Percentiles rank a stretch among this genome's conserved stretches.
These are phyloP conservation scores for Phanerochaete carnosa DNA, from an alignment of 768 basidiomycete genomes.

Conservation along the genomic window DNA sequence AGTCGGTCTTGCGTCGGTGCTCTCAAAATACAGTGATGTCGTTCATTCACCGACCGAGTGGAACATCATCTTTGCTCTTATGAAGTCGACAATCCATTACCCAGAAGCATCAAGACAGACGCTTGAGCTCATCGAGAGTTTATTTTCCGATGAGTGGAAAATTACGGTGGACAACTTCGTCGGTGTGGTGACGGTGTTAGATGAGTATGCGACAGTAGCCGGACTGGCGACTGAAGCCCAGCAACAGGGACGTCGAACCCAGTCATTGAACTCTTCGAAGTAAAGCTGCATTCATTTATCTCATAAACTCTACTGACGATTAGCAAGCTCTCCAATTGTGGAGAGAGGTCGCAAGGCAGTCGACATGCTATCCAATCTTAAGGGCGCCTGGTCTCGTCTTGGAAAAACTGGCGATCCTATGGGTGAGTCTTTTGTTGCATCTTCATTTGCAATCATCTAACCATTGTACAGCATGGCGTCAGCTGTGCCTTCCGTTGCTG, in stretches of 20 bases:
- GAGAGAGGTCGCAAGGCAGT: conserved; percentile 81
- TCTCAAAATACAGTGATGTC: conserved; percentile 72
- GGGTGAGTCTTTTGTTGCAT: background rate
- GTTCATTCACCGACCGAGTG: conserved; percentile 94
- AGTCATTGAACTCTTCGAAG: conserved; percentile 24
- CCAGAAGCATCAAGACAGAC: conserved; percentile 85
- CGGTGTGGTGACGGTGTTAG: conserved; percentile 76
- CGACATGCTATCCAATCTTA: conserved; percentile 74
- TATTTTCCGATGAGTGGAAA: conserved; percentile 58
- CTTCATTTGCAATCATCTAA: background rate
- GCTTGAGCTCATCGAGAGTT: conserved; percentile 68
- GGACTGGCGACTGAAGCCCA: conserved; percentile 55
- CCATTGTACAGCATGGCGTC: conserved; percentile 60
- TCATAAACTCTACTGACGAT: background rate
- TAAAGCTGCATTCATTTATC: conserved; percentile 4
- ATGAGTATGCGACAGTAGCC: conserved; percentile 84
- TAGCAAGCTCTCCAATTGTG: conserved; percentile 63
- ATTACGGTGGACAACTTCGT: conserved; percentile 77
- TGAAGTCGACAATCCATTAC: conserved; percentile 82
- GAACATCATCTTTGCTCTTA: conserved; percentile 86
- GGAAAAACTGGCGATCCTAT: conserved; percentile 38
- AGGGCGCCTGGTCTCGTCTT: conserved; percentile 60
- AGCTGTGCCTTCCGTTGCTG: conserved; percentile 72
- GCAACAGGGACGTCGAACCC: conserved; percentile 35
- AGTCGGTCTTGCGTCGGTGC: conserved; percentile 73